Evolutionary conservation across 2,329 filamentous ascomycete species (phyloP).

Genomic region (Cercospora citrullina): DNA sequence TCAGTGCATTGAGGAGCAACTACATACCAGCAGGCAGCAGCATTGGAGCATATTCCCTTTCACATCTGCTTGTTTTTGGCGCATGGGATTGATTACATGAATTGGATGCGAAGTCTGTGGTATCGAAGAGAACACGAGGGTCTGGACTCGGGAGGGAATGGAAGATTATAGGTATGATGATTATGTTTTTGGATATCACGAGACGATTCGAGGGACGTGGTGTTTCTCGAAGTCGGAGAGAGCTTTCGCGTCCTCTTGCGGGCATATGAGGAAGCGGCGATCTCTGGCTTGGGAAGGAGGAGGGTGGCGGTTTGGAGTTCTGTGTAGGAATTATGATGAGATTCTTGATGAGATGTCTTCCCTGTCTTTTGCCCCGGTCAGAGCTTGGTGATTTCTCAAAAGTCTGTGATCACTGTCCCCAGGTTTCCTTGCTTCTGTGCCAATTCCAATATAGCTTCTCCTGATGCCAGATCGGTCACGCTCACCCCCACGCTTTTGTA

Average conservation of each 20-base stretch:
- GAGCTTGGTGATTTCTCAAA: not conserved
- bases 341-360: not conserved
- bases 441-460: slow-evolving; percentile 21
- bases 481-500: slow-evolving; percentile 56
- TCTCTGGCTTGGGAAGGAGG: not conserved
- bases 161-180: not conserved
- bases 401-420: slow-evolving; percentile 16
- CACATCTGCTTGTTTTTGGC: not conserved
- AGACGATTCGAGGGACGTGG: not conserved
- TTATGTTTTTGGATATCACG: not conserved
- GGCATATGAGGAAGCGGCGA: not conserved
- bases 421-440: slow-evolving; percentile 16
- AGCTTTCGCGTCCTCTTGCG: not conserved
- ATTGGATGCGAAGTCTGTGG: not conserved
- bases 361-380: not conserved
- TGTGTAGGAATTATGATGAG: not conserved
- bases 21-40: not conserved
- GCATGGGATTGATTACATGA: not conserved
- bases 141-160: not conserved
- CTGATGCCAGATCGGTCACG: slow-evolving; percentile 50
- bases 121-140: not conserved
- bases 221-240: not conserved
- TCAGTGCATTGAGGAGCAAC: not conserved
- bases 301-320: not conserved
- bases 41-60: slow-evolving; percentile 1